These are phyloP conservation scores for Mortierella sp. DNA, from an alignment of 371 early-diverging fungal genomes.

Conservation along the genomic window DNA sequence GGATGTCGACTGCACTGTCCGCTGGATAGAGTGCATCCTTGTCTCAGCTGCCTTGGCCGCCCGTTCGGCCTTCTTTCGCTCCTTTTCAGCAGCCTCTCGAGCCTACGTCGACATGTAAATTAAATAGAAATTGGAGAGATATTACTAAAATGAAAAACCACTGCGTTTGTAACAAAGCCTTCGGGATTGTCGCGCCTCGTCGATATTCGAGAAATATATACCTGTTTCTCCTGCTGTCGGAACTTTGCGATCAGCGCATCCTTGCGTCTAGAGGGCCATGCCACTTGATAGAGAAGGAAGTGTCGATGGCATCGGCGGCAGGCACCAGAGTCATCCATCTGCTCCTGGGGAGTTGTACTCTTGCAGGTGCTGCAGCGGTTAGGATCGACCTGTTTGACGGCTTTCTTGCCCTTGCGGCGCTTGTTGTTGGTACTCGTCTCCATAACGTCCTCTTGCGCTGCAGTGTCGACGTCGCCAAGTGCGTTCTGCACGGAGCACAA, in stretches of 20 bases:
- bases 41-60: too few relatives aligned
- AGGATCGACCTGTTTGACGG: background rate
- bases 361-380: conserved; percentile 24
- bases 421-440: background rate
- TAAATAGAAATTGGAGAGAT: too few relatives aligned
- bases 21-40: too few relatives aligned
- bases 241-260: conserved; percentile 6
- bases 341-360: conserved; percentile 8
- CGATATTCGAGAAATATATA: too few relatives aligned
- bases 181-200: too few relatives aligned
- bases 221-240: conserved; percentile 19
- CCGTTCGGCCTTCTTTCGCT: too few relatives aligned
- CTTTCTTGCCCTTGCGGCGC: background rate
- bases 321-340: background rate
- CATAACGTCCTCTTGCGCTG: background rate
- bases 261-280: conserved; percentile 37
- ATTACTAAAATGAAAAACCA: too few relatives aligned
- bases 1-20: too few relatives aligned
- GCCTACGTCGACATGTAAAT: too few relatives aligned
- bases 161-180: too few relatives aligned
- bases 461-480: background rate
- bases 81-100: too few relatives aligned
- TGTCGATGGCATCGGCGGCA: conserved; percentile 44
- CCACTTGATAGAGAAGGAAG: conserved; percentile 18
- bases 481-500: conserved; percentile 17